A percentile compares a stretch with the other conserved stretches of the same genome.
Evolutionary conservation across 768 basidiomycete species (phyloP).

Genomic region (Termitomyces sp.): DNA sequence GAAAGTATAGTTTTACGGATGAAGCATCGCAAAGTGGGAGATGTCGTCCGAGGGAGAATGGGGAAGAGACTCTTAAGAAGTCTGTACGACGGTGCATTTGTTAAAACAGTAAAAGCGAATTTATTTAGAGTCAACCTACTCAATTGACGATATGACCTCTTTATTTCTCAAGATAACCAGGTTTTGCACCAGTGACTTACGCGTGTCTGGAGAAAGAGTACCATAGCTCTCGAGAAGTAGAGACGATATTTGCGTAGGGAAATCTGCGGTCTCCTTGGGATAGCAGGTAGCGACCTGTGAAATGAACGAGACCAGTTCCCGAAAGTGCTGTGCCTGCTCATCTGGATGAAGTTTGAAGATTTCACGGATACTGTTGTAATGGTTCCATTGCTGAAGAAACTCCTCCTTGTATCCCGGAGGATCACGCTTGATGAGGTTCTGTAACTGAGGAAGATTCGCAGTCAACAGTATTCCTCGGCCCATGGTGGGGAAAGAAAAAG

Average conservation of each 20-base stretch:
- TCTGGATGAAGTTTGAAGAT: constrained; percentile 80
- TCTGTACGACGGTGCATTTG: constrained; percentile 34
- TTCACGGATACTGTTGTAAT: constrained; percentile 83
- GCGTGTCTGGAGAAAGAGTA: constrained; percentile 70
- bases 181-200: constrained; percentile 83
- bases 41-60: constrained; percentile 89
- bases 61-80: constrained; percentile 91
- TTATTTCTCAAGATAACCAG: constrained; percentile 93
- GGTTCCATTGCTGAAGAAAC: constrained; percentile 94
- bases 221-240: constrained; percentile 79
- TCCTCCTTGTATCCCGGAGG: constrained; percentile 89
- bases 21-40: constrained; percentile 72
- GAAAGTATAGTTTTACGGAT: constrained; percentile 93
- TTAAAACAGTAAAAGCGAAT: constrained; percentile 1
- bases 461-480: constrained; percentile 75
- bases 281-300: constrained; percentile 85
- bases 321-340: constrained; percentile 81
- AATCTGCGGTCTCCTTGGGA: constrained; percentile 82
- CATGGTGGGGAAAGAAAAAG: constrained; percentile 24
- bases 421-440: constrained; percentile 96
- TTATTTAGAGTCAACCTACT: constrained; percentile 47
- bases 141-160: constrained; percentile 85
- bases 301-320: constrained; percentile 88
- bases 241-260: constrained; percentile 74
- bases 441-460: constrained; percentile 89